These are phyloP conservation scores for Sanghuangporus sanghuang DNA, from an alignment of 1,284 basidiomycete species.

Conservation along the genomic window DNA sequence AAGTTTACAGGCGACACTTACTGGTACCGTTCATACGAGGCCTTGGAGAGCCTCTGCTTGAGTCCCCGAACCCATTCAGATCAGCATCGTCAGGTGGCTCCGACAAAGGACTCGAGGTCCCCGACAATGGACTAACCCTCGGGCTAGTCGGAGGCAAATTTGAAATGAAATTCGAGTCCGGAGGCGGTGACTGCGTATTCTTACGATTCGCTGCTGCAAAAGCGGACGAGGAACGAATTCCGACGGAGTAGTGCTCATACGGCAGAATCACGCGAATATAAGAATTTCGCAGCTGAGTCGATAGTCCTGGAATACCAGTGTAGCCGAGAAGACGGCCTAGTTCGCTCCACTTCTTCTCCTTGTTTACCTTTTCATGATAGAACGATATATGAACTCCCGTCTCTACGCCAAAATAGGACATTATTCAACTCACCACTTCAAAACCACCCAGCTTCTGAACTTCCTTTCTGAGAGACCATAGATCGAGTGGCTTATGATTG, in stretches of 20 bases:
- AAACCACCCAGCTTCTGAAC: constrained; percentile 87
- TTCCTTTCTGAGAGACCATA: constrained; percentile 91
- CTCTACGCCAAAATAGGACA: constrained; percentile 18
- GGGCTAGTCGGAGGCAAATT: constrained; percentile 35
- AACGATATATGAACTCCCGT: constrained; percentile 11
- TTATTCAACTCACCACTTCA: constrained; percentile 56
- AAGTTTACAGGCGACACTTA: constrained; percentile 24
- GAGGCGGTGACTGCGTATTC: constrained; percentile 21
- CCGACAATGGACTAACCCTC: constrained; percentile 66
- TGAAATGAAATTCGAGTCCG: neutral
- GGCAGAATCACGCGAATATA: constrained; percentile 90
- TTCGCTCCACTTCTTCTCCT: constrained; percentile 81
- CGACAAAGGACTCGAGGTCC: constrained; percentile 70
- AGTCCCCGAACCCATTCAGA: constrained; percentile 37
- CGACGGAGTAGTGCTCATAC: constrained; percentile 86
- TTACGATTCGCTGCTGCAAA: constrained; percentile 24
- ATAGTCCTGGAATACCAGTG: constrained; percentile 74
- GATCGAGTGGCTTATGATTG: constrained; percentile 86
- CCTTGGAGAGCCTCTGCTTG: constrained; percentile 20
- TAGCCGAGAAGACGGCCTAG: constrained; percentile 81
- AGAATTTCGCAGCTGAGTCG: constrained; percentile 84
- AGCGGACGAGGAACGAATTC: constrained; percentile 61
- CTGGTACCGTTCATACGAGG: constrained; percentile 33
- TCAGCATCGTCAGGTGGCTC: constrained; percentile 74
- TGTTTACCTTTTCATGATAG: constrained; percentile 52